phyloP scores from a whole-genome alignment of 345 rosid species.

The Physaria fendleri region DNA sequence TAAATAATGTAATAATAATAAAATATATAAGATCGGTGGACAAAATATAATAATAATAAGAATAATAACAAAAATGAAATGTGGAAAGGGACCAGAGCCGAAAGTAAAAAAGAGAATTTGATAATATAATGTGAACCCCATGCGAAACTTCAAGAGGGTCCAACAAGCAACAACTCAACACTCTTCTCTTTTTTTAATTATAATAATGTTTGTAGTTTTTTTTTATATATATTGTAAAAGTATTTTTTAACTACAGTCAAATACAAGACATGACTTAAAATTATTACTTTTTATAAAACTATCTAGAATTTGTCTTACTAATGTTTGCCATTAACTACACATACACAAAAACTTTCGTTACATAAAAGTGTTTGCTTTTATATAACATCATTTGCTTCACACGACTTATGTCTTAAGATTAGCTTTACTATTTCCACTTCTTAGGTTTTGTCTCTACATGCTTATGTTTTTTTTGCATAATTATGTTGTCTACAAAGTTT shows the following conservation, averaged over 20 bases:
- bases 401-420: not conserved
- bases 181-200: not conserved
- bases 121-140: conserved; percentile 29
- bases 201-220: not conserved
- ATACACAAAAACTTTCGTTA: conserved; percentile 7
- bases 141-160: conserved; percentile 27
- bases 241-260: conserved; percentile 25
- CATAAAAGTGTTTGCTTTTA: not conserved
- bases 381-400: conserved; percentile 10
- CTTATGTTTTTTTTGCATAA: not conserved
- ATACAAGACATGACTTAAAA: conserved; percentile 8
- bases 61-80: conserved; percentile 14
- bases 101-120: conserved; percentile 26
- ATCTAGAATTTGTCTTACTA: conserved; percentile 29
- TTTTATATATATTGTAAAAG: not conserved
- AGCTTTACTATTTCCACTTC: not conserved
- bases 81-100: conserved; percentile 33
- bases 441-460: not conserved
- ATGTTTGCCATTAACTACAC: conserved; percentile 35
- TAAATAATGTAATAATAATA: not conserved
- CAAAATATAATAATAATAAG: conserved; percentile 14
- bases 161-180: conserved; percentile 33
- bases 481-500: conserved; percentile 3
- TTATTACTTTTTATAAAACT: conserved; percentile 3
- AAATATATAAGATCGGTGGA: conserved; percentile 21